Evolutionary conservation across 140 eudicot species (phyloP).

Genomic region (Senecio squalidus): DNA sequence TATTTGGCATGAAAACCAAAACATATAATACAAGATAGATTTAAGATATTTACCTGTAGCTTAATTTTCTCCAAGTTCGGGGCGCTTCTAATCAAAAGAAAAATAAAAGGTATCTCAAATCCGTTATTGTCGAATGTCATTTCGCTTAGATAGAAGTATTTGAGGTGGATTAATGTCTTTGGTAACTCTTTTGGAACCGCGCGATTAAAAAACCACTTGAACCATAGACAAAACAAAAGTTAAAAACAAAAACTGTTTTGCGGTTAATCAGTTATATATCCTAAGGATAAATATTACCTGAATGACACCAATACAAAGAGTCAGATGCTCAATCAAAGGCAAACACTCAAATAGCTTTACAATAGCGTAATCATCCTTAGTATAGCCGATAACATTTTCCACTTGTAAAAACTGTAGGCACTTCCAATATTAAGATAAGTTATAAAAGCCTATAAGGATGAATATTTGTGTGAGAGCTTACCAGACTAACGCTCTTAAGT

Average conservation of each 20-base stretch:
- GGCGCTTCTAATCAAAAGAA: not conserved
- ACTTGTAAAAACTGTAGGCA: too few species aligned
- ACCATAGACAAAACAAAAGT: not conserved
- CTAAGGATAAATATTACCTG: not conserved
- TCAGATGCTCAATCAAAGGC: not conserved
- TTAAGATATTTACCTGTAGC: not conserved
- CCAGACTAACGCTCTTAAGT: constrained; percentile 19
- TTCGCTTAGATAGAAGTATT: not conserved
- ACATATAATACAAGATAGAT: too few species aligned
- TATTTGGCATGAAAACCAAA: not conserved
- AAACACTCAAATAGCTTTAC: not conserved
- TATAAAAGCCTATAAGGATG: not conserved
- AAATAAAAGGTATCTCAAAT: not conserved
- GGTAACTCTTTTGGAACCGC: constrained; percentile 5
- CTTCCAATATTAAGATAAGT: not conserved
- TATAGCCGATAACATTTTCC: too few species aligned
- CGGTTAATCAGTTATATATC: not conserved
- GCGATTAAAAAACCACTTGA: not conserved
- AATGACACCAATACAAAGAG: not conserved
- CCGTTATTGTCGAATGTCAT: not conserved
- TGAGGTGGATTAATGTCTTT: constrained; percentile 2
- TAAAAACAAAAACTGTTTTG: too few species aligned
- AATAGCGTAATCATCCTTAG: not conserved
- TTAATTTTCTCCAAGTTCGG: constrained; percentile 5
- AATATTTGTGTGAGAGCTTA: not conserved